Percentiles rank a stretch among this genome's conserved stretches.
These are phyloP conservation scores for Stachybotrys elegans DNA, from an alignment of 2,329 filamentous ascomycete species.

Conservation along the genomic window DNA sequence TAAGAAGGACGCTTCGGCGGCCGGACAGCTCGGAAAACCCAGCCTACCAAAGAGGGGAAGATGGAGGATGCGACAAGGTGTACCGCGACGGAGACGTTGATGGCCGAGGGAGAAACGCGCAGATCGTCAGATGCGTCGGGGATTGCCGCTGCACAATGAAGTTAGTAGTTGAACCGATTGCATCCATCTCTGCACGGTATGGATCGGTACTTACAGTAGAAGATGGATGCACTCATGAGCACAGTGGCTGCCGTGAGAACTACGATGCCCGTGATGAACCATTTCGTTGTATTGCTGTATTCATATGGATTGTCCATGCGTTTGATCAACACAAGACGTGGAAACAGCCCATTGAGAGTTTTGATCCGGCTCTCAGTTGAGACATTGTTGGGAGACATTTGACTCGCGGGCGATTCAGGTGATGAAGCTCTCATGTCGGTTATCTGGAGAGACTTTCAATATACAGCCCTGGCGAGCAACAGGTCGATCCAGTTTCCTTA, in stretches of 20 bases:
- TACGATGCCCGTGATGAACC: not conserved
- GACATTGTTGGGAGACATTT: not conserved
- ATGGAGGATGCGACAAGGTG: conserved; percentile 83
- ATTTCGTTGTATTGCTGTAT: not conserved
- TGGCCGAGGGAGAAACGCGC: conserved; percentile 56
- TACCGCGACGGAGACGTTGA: conserved; percentile 71
- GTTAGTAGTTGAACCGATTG: not conserved
- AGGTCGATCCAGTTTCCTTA: not conserved
- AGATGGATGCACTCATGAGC: not conserved
- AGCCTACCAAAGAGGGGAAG: conserved; percentile 83
- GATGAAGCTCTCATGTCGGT: not conserved
- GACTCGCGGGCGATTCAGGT: not conserved
- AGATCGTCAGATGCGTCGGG: conserved; percentile 58
- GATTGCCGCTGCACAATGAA: conserved; percentile 57
- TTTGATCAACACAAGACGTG: no score
- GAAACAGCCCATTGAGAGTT: no score
- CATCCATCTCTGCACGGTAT: not conserved
- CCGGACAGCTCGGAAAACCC: conserved; percentile 71
- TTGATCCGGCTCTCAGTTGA: not conserved
- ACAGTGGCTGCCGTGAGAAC: not conserved
- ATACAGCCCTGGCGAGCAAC: not conserved
- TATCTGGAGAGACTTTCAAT: not conserved
- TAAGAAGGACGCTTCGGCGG: conserved; percentile 71
- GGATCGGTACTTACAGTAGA: not conserved
- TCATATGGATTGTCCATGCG: not conserved